Evolutionary conservation across 2,329 filamentous ascomycete species (phyloP), one percentile per base, ranked within the genome.

Genomic region (Ilyonectria robusta): DNA sequence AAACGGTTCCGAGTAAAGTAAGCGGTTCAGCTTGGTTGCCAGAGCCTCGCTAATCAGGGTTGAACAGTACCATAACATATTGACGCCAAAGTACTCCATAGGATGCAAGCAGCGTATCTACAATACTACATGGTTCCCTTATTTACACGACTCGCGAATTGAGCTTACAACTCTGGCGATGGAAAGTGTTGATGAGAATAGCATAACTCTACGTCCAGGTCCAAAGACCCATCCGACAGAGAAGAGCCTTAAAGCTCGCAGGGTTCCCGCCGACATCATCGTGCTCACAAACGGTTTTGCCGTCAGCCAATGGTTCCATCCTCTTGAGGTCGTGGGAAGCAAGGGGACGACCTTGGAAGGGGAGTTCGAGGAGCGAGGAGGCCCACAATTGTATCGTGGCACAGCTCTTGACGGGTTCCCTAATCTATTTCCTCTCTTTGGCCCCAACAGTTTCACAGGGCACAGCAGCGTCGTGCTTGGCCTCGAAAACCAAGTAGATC

Each of bases 391-490:
- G 46, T 48, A 48, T 26, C n/a, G 6, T 26, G 19, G 46, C 46
- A 48, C 46, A 21, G 46, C 46, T 21, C 23, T 23, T 23, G 4
- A 23, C 23, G 23, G 23, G n/a, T 48, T 48, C 23, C 46, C 46
- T 15, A 48, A 48, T 26, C 19, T 48, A 1, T 48, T 48, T 48
- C 2, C 26, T 26, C 46, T 48, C 46, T 48, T 48, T 6, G 46
- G 46, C 46, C 46, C 46, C 19, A 48, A 48, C 46, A 48, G 46
- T 26, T 48, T 48, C 46, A 48, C 46, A 2, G 46, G 46, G 23
- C 46, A 48, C 46, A 48, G n/a, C 46, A 48, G 46, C 46, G 46
- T 48, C 46, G 46, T 48, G 46, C 46, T 48, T 21, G 46, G 46
- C 19, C 46, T 48, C 46, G 46, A 26, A 26, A 48, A 48, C 46